phyloP scores from a whole-genome alignment of 257 asterid species.

The Gentiana dahurica region DNA sequence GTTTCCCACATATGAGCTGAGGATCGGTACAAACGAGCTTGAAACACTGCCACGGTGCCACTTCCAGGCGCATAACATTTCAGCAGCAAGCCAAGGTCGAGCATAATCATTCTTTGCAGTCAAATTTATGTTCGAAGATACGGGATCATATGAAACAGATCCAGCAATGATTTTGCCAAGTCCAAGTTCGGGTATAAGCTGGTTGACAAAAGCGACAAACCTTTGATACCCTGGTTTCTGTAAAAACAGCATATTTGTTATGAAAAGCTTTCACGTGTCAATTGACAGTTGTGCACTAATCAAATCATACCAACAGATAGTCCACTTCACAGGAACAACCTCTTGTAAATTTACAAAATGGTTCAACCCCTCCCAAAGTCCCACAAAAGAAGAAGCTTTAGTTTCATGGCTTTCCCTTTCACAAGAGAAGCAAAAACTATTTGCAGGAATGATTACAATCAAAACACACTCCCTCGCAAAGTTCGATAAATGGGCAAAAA shows the following conservation, averaged over 20 bases:
- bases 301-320: too few species aligned
- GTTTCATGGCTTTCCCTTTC: too few species aligned
- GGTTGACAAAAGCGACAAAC: slow-evolving; percentile 58
- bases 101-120: slow-evolving; percentile 32
- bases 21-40: slow-evolving; percentile 57
- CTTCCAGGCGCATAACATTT: slow-evolving; percentile 87
- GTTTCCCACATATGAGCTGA: slow-evolving; percentile 37
- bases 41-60: slow-evolving; percentile 80
- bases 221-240: slow-evolving; percentile 48
- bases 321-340: too few species aligned
- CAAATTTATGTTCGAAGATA: slow-evolving; percentile 27
- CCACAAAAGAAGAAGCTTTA: too few species aligned
- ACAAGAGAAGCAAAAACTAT: too few species aligned
- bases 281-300: too few species aligned
- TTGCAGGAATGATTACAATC: too few species aligned
- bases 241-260: slow-evolving; percentile 18
- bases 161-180: slow-evolving; percentile 63
- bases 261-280: background rate
- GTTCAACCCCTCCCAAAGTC: too few species aligned
- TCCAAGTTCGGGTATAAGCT: slow-evolving; percentile 58
- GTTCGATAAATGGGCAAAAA: too few species aligned
- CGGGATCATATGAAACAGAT: slow-evolving; percentile 21
- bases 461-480: too few species aligned
- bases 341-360: too few species aligned
- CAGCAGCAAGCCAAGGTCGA: slow-evolving; percentile 99